Evolutionary conservation across 192 early-diverging fungal genomes (phyloP), one percentile per base, ranked within the genome.

Genomic region (Coemansia sp.): DNA sequence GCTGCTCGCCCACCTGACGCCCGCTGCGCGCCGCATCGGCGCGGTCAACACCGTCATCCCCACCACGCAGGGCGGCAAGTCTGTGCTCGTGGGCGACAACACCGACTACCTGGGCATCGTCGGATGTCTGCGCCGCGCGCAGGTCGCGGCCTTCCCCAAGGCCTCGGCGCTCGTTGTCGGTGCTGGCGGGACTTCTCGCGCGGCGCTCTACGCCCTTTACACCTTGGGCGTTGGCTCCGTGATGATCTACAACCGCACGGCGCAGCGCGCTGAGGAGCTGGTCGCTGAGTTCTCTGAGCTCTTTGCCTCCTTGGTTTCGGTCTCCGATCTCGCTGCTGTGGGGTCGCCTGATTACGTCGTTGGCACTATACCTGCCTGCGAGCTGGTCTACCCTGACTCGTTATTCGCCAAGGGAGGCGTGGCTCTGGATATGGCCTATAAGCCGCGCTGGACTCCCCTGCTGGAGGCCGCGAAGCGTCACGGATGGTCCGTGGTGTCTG

Each of bases 81-180:
- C 78, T 13, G 46, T 66, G 42, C 74, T 97, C 3, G 51, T 88
- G 33, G 97, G 97, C 19, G 95, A 97, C 66, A 99, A 99, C 78
- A 99, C 97, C 16, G 97, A 99, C 71, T 98, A 92, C 85, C 64
- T 96, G 19, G 97, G 97, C 36, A 97, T 99, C 56, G 82, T 82
- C 45, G 79, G 79, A 33, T 86, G 85, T 54, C 83, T 96, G 37
- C 73, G 85, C 57, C 81, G 75, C 16, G 19, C 66, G 27, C 39
- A 40, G 41, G 19, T 53, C 53, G 36, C 17, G n/a, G 35, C 54
- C 4, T 71, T 75, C 39, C 48, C 68, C 3, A 44, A 35, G 4
- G 46, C 64, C 24, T 64, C 83, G n/a, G 97, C 92, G 9, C 85
- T 95, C 44, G 91, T 99, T 1, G 85, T 99, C 72, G 97, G 97